These are phyloP conservation scores for Thalassiosira allenii DNA, from an alignment of 352 stramenopile species.

Conservation along the genomic window DNA sequence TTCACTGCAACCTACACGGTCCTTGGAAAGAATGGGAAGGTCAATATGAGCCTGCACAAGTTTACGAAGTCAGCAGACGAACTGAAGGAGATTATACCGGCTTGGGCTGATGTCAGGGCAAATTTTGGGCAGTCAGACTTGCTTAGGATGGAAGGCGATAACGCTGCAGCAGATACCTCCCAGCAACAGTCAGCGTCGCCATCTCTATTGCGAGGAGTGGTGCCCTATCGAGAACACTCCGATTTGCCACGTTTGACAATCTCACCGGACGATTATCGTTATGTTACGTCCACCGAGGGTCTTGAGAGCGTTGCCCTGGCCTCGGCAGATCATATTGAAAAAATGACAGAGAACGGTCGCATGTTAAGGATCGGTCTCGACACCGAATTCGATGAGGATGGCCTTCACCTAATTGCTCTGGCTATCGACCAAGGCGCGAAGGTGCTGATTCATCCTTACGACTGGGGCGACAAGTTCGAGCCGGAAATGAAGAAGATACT, in stretches of 20 bases:
- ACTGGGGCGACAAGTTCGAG: neutral
- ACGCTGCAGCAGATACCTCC: neutral
- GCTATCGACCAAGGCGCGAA: neutral
- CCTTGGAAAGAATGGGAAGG: neutral
- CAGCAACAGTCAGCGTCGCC: neutral
- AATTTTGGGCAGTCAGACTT: neutral
- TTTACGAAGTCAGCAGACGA: constrained; percentile 1
- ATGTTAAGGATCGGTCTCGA: neutral
- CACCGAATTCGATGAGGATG: constrained; percentile 8
- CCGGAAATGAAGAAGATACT: constrained; percentile 5
- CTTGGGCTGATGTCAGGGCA: neutral
- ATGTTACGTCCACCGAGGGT: neutral
- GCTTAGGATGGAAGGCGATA: constrained; percentile 4
- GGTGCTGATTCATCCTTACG: constrained; percentile 2
- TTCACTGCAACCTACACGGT: constrained; percentile 1
- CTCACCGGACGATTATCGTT: neutral
- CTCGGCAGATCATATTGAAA: neutral
- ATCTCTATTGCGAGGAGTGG: neutral
- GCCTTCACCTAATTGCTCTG: constrained; percentile 1
- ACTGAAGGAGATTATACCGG: neutral
- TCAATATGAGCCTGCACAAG: neutral
- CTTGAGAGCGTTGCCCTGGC: neutral
- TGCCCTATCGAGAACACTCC: neutral
- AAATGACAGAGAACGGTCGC: neutral
- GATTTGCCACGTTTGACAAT: neutral